Conservation (phyloP, 768 basidiomycete genomes). For the Crassisporium funariophilum region DNA sequence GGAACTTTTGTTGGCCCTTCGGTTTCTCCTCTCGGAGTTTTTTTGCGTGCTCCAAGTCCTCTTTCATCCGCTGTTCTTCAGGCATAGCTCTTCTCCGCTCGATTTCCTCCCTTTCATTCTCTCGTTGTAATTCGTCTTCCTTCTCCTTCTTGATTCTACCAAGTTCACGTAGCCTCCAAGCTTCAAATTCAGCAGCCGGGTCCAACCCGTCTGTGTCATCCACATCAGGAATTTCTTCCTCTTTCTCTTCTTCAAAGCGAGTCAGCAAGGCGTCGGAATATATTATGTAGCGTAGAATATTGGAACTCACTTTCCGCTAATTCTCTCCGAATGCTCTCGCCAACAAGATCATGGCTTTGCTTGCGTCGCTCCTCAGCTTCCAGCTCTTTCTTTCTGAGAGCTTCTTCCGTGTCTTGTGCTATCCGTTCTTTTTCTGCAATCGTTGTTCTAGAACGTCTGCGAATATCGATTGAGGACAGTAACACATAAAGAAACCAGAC, state of each 20-base stretch:
- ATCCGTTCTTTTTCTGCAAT: slow-evolving; percentile 69
- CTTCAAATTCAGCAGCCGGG: slow-evolving; percentile 89
- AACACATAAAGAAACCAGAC: background rate
- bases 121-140: slow-evolving; percentile 78
- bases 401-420: slow-evolving; percentile 76
- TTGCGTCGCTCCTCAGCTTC: slow-evolving; percentile 83
- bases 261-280: no score
- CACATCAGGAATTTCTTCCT: slow-evolving; percentile 79
- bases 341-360: slow-evolving; percentile 90
- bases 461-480: slow-evolving; percentile 12
- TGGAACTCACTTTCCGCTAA: slow-evolving; percentile 81
- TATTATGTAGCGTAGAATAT: no score
- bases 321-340: slow-evolving; percentile 91
- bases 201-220: slow-evolving; percentile 96
- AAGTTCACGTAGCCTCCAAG: slow-evolving; percentile 93
- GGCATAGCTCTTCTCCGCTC: slow-evolving; percentile 91
- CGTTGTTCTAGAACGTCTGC: slow-evolving; percentile 75
- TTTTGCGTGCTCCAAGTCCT: slow-evolving; percentile 87
- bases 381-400: slow-evolving; percentile 63
- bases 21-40: slow-evolving; percentile 85
- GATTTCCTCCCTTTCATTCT: slow-evolving; percentile 87
- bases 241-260: slow-evolving; percentile 74
- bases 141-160: slow-evolving; percentile 93
- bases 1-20: slow-evolving; percentile 87
- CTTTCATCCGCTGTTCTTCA: slow-evolving; percentile 88